Evolutionary conservation across 2,329 filamentous ascomycete species (phyloP), one percentile per base, ranked within the genome.

Genomic region (Aspergillus sclerotialis): DNA sequence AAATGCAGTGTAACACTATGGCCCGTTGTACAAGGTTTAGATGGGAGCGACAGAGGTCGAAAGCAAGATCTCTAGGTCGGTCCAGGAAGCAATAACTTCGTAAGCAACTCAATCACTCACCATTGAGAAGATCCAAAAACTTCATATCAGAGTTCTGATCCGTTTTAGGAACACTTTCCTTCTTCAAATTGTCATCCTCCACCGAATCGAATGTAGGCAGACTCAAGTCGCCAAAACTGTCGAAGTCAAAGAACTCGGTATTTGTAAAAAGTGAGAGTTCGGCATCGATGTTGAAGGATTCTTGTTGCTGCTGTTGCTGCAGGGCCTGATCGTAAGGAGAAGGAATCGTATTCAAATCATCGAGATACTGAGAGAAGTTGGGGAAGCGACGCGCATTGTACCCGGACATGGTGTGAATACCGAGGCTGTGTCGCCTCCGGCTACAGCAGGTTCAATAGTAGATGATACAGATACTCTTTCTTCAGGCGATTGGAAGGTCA

Each of bases 301-400:
- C 76, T 40, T 80, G 72, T 32, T 71, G 64, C 38, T 69, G 76
- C 39, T 80, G 73, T 38, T 71, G 64, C 43, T 72, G 66, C 27
- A 62, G 56, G 17, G 73, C 74, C 41, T 81, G 71, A 35, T 82
- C 75, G 49, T 79, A 77, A 41, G 82, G 69, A 41, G 79, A 69
- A 2, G 74, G 74, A 36, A 82, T 69, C 29, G 74, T 76, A 69
- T 94, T 94, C 52, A 95, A 72, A 49, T 89, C 83, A 53, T 85
- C 82, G 46, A 95, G 74, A 68, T 92, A 94, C 56, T 88, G 82
- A 55, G 87, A 88, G 65, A 94, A 84, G 62, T 94, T 94, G 55
- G 85, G 82, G 50, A 77, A 84, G 56, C 83, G 80, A 43, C 86
- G 82, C 55, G 80, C 82, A 63, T 75, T 80, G 73, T 79, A 88